Evolutionary conservation across 1,284 basidiomycete genomes (phyloP), one percentile per base, ranked within the genome.

Genomic region (Rugosomyces carneus): DNA sequence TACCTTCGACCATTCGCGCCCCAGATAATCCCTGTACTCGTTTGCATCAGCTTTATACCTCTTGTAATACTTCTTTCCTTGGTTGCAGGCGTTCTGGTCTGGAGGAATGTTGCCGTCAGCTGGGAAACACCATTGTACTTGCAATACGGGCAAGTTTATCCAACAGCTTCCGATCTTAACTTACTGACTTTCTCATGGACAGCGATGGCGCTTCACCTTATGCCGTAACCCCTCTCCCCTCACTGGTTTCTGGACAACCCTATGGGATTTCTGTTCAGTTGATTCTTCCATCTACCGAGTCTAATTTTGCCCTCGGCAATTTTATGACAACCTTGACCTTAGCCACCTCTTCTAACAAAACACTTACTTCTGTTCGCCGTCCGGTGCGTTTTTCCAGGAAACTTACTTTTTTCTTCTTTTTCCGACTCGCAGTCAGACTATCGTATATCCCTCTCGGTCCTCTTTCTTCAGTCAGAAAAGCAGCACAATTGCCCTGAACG

Each of bases 251-350:
- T 15, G 64, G 72, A 31, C 87, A 89, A 51, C 75, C 75, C 6
- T 90, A 89, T 47, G 79, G 88, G 53, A 68, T 90, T 41, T 79
- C 76, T 32, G 64, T 89, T 10, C 74, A 79, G 44, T 68, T 90
- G n/a, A 61, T 66, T 16, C 67, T 90, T 2, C 88, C 88, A 10
- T 68, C 76, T 1, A 74, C 73, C n/a, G 75, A 80, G 48, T 62
- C 78, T 13, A 90, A 88, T 64, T 67, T 76, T 54, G 80, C 69
- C 2, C 73, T 90, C 0, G 86, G 86, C 21, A 90, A 90, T 61
- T 90, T 90, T 61, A 90, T 90, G 86, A 68, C 76, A 5, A 73
- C 70, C 29, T 60, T 90, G 24, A 76, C 72, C 0, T 60, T 90
- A 10, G 65, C 64, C 2, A 78, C 80, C 0, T 52, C 68, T 15